Evolutionary conservation across 1,284 basidiomycete genomes (phyloP).

Genomic region (Ceratobasidium theobromae): DNA sequence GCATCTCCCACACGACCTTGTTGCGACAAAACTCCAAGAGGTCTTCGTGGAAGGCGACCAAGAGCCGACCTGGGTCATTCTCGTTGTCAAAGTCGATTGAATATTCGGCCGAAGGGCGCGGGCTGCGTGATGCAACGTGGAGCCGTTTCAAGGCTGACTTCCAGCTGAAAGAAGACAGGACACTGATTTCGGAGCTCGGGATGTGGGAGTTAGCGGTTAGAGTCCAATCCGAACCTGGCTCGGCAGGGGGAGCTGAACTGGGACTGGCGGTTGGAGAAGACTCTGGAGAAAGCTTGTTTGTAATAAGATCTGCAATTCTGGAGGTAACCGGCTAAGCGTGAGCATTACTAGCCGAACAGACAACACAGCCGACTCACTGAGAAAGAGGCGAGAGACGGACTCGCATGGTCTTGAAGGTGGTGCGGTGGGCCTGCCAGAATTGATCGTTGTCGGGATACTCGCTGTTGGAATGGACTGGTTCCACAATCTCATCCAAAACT

Average conservation of each 20-base stretch:
- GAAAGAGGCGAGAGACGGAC: constrained; percentile 61
- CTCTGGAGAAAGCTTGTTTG: constrained; percentile 40
- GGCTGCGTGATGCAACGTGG: neutral
- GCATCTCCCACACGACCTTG: constrained; percentile 55
- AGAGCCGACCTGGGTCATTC: constrained; percentile 70
- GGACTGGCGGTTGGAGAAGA: constrained; percentile 23
- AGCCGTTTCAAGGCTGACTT: constrained; percentile 9
- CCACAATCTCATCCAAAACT: constrained; percentile 70
- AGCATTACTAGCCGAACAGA: constrained; percentile 55
- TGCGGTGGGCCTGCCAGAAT: constrained; percentile 38
- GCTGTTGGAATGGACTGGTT: constrained; percentile 39
- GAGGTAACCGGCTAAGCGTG: constrained; percentile 48
- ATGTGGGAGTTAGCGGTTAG: constrained; percentile 33
- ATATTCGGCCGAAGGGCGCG: constrained; percentile 41
- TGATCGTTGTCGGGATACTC: constrained; percentile 45
- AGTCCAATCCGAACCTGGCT: constrained; percentile 48
- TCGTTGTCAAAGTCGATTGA: constrained; percentile 52
- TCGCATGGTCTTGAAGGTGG: constrained; percentile 55
- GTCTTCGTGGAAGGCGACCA: constrained; percentile 59
- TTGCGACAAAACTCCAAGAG: constrained; percentile 74
- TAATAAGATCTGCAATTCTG: constrained; percentile 26
- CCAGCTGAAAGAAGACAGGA: constrained; percentile 19
- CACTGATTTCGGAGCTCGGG: constrained; percentile 25
- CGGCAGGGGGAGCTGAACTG: too few relatives aligned
- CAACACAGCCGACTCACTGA: constrained; percentile 65